Percentiles rank a stretch among this genome's conserved stretches.
phyloP scores from a whole-genome alignment of 2,329 filamentous ascomycete species.

The Aspergillaceae sp. region DNA sequence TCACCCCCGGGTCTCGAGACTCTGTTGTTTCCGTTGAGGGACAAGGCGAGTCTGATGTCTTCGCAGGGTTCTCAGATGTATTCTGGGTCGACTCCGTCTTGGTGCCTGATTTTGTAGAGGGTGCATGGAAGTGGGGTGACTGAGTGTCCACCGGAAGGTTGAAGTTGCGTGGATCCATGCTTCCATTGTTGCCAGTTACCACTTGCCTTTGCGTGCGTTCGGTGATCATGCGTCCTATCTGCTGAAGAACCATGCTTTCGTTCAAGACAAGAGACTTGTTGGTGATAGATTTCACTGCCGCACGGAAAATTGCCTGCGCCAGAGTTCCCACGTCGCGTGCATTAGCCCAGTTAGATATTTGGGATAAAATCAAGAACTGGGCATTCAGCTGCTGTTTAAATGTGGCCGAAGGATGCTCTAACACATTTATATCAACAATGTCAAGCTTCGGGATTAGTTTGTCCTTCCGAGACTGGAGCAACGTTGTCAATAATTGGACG shows the following conservation, averaged over 20 bases:
- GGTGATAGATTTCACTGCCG: constrained; percentile 1
- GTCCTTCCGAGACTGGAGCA: constrained; percentile 22
- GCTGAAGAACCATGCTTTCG: neutral
- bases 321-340: constrained; percentile 54
- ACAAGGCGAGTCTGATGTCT: neutral
- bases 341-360: constrained; percentile 51
- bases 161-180: neutral
- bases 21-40: neutral
- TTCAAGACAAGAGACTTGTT: neutral
- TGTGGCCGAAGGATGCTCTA: constrained; percentile 15
- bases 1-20: constrained; percentile 14
- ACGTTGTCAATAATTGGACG: constrained; percentile 35
- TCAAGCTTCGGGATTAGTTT: constrained; percentile 10
- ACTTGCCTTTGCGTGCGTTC: constrained; percentile 5
- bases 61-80: neutral
- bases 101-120: neutral
- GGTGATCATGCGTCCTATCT: constrained; percentile 10
- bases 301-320: constrained; percentile 42
- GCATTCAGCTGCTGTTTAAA: constrained; percentile 10
- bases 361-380: constrained; percentile 35
- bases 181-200: neutral
- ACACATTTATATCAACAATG: constrained; percentile 18
- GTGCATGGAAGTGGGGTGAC: neutral
- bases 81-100: neutral
- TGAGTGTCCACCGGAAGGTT: neutral